These are phyloP conservation scores for Saccharomycopsis olivae DNA, from an alignment of 805 yeast genomes.

Conservation along the genomic window DNA sequence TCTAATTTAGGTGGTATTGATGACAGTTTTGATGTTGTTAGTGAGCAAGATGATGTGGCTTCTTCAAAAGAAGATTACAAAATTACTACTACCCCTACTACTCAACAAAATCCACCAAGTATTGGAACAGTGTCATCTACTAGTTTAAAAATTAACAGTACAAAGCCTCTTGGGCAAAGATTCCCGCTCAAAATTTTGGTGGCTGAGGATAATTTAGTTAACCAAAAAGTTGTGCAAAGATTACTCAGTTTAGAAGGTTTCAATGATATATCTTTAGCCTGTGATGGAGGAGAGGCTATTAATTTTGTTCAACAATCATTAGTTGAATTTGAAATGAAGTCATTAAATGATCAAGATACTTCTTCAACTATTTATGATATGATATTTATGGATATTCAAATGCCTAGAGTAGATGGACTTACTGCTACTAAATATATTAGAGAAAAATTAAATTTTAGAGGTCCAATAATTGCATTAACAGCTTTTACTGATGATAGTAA, in stretches of 20 bases:
- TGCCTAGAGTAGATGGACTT: constrained; percentile 90
- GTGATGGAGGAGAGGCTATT: constrained; percentile 87
- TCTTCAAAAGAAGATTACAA: background rate
- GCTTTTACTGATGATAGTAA: constrained; percentile 94
- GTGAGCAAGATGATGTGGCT: no score
- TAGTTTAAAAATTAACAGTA: background rate
- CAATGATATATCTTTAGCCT: constrained; percentile 59
- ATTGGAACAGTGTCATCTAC: no score
- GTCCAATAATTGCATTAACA: constrained; percentile 87
- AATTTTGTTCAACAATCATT: constrained; percentile 40
- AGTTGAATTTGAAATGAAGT: constrained; percentile 30
- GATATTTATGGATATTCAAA: constrained; percentile 94
- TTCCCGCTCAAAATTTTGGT: constrained; percentile 47
- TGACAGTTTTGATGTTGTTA: background rate
- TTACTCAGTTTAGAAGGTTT: constrained; percentile 84
- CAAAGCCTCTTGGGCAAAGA: constrained; percentile 17
- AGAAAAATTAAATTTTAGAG: constrained; percentile 42
- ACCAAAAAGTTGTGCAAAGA: constrained; percentile 85
- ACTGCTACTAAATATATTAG: constrained; percentile 72
- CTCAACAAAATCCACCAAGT: background rate
- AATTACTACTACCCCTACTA: background rate
- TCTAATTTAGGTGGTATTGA: background rate
- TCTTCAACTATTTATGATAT: constrained; percentile 33
- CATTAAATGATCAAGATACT: constrained; percentile 7
- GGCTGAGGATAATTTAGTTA: constrained; percentile 90